Percentiles rank a stretch among this genome's conserved stretches.
Evolutionary conservation across 2,329 filamentous ascomycete species (phyloP).

Genomic region (Fusarium sublunatum): DNA sequence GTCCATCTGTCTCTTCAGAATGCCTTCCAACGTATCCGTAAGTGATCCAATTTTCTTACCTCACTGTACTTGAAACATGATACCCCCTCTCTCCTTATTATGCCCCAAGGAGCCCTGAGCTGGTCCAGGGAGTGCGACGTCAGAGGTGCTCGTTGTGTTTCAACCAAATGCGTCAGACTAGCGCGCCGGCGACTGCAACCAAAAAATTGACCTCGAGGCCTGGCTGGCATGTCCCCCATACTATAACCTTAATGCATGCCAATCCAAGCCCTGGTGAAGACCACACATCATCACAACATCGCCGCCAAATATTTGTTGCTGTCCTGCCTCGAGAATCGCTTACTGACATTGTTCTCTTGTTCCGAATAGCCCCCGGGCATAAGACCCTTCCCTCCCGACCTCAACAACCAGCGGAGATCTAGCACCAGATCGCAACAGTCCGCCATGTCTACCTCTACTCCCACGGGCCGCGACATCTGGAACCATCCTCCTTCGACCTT

Average conservation of each 20-base stretch:
- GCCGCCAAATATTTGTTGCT: slow-evolving; percentile 35
- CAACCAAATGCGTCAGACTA: slow-evolving; percentile 51
- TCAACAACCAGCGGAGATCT: slow-evolving; percentile 51
- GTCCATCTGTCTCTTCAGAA: neutral
- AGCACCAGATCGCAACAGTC: slow-evolving; percentile 48
- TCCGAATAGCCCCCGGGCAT: slow-evolving; percentile 49
- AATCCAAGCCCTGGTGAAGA: slow-evolving; percentile 31
- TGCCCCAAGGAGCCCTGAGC: slow-evolving; percentile 9
- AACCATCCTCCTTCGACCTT: slow-evolving; percentile 49
- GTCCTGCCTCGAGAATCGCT: slow-evolving; percentile 4
- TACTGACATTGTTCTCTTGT: slow-evolving; percentile 37
- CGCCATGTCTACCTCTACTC: slow-evolving; percentile 55
- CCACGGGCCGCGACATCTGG: slow-evolving; percentile 51
- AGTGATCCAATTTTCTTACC: slow-evolving; percentile 10
- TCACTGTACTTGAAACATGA: no score
- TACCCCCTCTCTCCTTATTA: no score
- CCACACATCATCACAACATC: slow-evolving; percentile 35
- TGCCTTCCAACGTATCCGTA: neutral
- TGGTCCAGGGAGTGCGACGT: slow-evolving; percentile 48
- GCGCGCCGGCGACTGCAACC: slow-evolving; percentile 42
- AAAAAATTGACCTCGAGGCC: slow-evolving; percentile 26
- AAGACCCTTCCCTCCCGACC: slow-evolving; percentile 53
- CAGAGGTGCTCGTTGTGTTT: slow-evolving; percentile 54
- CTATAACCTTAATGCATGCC: slow-evolving; percentile 26
- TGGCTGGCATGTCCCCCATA: slow-evolving; percentile 20